Evolutionary conservation across 371 early-diverging fungal species (phyloP).

Genomic region (Circinella minor): DNA sequence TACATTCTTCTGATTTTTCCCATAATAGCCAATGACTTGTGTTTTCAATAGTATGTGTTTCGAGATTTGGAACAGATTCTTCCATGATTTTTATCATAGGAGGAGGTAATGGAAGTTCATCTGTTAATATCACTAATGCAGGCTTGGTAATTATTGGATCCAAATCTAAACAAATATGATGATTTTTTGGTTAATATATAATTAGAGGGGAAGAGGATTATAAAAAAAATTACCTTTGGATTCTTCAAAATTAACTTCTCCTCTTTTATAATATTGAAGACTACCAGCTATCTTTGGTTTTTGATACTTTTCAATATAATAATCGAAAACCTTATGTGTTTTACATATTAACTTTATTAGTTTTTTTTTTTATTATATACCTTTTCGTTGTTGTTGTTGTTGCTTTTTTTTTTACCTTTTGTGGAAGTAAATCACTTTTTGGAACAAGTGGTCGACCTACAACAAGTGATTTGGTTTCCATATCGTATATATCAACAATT

Average conservation of each 20-base stretch:
- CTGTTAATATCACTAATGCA: constrained; percentile 42
- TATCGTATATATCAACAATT: constrained; percentile 25
- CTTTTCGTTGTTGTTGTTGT: too few relatives aligned
- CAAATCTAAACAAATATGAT: constrained; percentile 15
- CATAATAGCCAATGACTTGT: constrained; percentile 56
- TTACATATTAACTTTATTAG: too few relatives aligned
- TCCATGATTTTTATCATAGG: constrained; percentile 39
- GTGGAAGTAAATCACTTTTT: constrained; percentile 34
- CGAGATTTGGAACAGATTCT: constrained; percentile 39
- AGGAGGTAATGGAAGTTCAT: constrained; percentile 46
- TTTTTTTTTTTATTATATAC: too few relatives aligned
- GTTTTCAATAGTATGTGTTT: constrained; percentile 33
- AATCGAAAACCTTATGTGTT: constrained; percentile 27
- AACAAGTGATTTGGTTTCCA: constrained; percentile 24
- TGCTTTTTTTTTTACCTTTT: constrained; percentile 18
- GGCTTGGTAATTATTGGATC: constrained; percentile 42
- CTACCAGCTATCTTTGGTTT: constrained; percentile 41
- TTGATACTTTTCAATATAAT: constrained; percentile 39
- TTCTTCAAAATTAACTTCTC: constrained; percentile 40
- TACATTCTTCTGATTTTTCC: constrained; percentile 48
- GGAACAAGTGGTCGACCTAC: constrained; percentile 36
- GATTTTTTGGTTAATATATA: too few relatives aligned
- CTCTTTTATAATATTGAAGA: constrained; percentile 52
- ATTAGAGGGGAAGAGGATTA: too few relatives aligned
- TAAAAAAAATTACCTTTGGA: constrained; percentile 32